Evolutionary conservation across 83 land plant species (phyloP).

Genomic region (Thuja plicata): DNA sequence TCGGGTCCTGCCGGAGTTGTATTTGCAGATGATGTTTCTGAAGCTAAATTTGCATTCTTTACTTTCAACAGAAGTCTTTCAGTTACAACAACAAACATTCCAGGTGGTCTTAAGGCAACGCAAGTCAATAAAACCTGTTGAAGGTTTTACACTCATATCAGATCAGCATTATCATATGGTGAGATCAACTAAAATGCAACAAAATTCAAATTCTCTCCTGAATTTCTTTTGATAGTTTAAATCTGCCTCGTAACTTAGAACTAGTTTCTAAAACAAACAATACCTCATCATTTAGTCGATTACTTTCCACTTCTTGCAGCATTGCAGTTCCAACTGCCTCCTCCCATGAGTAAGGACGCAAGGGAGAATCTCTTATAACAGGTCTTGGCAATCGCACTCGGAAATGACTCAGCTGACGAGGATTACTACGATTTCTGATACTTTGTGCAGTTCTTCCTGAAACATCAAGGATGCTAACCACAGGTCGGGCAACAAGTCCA

Average conservation of each 20-base stretch:
- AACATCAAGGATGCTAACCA: conserved; percentile 88
- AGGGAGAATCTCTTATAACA: conserved; percentile 63
- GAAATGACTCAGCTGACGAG: conserved; percentile 41
- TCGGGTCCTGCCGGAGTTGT: conserved; percentile 47
- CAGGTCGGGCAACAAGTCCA: conserved; percentile 89
- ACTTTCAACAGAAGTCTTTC: conserved; percentile 56
- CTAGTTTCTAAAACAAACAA: background rate
- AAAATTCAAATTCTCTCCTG: background rate
- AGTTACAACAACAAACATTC: conserved; percentile 68
- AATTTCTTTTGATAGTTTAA: background rate
- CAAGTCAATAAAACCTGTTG: conserved; percentile 60
- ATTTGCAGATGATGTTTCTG: conserved; percentile 30
- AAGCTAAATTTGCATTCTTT: conserved; percentile 44
- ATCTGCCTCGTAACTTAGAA: background rate
- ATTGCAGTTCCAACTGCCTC: conserved; percentile 88
- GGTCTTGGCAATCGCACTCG: conserved; percentile 88
- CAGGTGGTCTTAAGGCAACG: conserved; percentile 50
- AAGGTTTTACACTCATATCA: background rate
- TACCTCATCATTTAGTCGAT: conserved; percentile 61
- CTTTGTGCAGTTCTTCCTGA: conserved; percentile 98
- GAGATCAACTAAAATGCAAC: background rate
- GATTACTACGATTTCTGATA: conserved; percentile 81
- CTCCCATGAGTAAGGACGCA: conserved; percentile 93
- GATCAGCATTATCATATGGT: background rate
- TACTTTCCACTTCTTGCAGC: conserved; percentile 65